phyloP scores from a whole-genome alignment of 2,329 filamentous ascomycete genomes.

The Alternaria solani region DNA sequence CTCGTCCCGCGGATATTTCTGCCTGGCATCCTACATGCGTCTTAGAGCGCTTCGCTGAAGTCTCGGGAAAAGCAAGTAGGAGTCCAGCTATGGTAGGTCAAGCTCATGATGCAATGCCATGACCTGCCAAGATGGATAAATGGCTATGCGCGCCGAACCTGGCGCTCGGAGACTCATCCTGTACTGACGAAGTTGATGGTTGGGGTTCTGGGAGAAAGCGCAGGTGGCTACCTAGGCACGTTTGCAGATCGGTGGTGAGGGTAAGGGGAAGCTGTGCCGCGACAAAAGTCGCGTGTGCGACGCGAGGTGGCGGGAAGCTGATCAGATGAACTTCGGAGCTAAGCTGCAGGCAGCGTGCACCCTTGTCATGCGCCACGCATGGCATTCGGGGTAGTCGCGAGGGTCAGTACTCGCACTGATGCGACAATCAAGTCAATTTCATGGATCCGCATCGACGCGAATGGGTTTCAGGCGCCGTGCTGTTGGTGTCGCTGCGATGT shows the following conservation, averaged over 20 bases:
- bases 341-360: background rate
- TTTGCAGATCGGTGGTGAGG: background rate
- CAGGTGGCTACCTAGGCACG: background rate
- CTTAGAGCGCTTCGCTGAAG: background rate
- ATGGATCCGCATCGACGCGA: background rate
- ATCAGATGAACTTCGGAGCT: background rate
- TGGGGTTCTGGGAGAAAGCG: background rate
- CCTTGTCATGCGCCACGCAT: background rate
- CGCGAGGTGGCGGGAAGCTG: background rate
- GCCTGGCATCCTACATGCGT: conserved; percentile 15
- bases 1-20: conserved; percentile 24
- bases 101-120: conserved; percentile 15
- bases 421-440: background rate
- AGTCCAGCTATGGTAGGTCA: conserved; percentile 7
- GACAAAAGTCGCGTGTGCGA: background rate
- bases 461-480: background rate
- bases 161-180: background rate
- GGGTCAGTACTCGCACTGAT: background rate
- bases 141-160: conserved; percentile 21
- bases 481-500: background rate
- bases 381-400: background rate
- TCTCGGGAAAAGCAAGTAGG: conserved; percentile 4
- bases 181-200: background rate
- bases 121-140: conserved; percentile 30
- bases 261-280: background rate